Conservation (phyloP, 805 yeast species). For the Sugiyamaella mastotermitis region DNA sequence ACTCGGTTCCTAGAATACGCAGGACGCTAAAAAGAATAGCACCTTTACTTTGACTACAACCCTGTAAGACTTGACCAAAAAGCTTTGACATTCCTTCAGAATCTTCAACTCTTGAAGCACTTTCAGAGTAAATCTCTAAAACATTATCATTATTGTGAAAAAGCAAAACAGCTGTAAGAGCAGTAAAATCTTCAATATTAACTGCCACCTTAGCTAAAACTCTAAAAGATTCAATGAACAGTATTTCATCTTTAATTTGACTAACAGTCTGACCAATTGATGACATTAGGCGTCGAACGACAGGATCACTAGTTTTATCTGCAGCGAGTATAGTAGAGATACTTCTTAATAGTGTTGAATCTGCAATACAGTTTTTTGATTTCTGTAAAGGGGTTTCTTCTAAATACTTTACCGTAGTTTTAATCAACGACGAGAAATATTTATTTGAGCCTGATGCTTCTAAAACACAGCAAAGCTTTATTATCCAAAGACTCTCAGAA, state of each 20-base stretch:
- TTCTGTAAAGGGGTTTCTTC: no score
- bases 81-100: constrained; percentile 3
- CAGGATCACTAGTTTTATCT: no score
- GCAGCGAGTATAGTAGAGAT: no score
- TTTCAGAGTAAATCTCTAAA: not conserved
- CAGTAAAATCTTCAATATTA: no score
- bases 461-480: no score
- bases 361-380: no score
- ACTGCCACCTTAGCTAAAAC: no score
- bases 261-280: not conserved
- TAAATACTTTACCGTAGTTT: no score
- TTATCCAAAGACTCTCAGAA: no score
- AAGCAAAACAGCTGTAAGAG: not conserved
- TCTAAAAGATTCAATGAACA: constrained; percentile 1
- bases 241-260: not conserved
- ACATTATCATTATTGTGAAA: not conserved
- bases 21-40: not conserved
- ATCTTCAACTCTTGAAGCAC: not conserved
- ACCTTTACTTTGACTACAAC: not conserved
- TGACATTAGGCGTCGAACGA: not conserved
- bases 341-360: no score
- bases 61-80: not conserved
- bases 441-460: no score
- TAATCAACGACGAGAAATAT: no score
- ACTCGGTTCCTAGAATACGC: not conserved